Conservation (phyloP, 2,329 filamentous ascomycete species). For the Cyphellophora europaea region DNA sequence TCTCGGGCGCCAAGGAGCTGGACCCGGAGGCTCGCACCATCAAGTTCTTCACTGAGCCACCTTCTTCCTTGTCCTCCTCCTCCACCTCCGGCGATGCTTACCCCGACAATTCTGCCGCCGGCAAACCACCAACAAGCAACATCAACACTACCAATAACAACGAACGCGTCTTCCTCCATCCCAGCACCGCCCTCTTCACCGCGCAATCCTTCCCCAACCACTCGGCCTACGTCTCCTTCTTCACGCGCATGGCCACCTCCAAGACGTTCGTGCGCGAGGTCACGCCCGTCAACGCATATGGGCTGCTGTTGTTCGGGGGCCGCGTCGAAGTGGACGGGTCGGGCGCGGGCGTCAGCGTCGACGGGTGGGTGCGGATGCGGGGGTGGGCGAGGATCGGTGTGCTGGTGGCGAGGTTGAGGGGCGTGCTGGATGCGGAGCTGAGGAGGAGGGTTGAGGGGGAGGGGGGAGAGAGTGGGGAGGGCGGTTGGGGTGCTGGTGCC, state of each 20-base stretch:
- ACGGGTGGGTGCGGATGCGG: slow-evolving; percentile 77
- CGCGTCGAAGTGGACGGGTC: slow-evolving; percentile 72
- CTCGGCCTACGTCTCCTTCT: slow-evolving; percentile 76
- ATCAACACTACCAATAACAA: slow-evolving; percentile 37
- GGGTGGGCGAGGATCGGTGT: slow-evolving; percentile 96
- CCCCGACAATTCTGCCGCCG: not conserved
- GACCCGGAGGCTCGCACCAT: slow-evolving; percentile 89
- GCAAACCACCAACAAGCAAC: not conserved
- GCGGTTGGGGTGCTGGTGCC: slow-evolving; percentile 23
- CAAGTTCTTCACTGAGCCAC: slow-evolving; percentile 74
- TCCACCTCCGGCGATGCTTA: not conserved
- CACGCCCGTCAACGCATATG: slow-evolving; percentile 87
- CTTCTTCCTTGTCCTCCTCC: not conserved
- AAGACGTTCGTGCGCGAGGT: slow-evolving; percentile 89
- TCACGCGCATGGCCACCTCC: slow-evolving; percentile 80
- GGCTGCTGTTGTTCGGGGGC: slow-evolving; percentile 79
- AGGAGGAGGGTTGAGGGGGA: slow-evolving; percentile 67
- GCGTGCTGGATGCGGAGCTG: slow-evolving; percentile 79
- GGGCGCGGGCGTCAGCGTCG: slow-evolving; percentile 77
- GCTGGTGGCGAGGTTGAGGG: slow-evolving; percentile 69
- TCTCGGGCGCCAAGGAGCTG: slow-evolving; percentile 82
- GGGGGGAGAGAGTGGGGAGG: slow-evolving; percentile 51
- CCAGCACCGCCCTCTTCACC: slow-evolving; percentile 79
- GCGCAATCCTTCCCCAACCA: slow-evolving; percentile 71
- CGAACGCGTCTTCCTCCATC: slow-evolving; percentile 86